Percentiles rank a stretch among this genome's conserved stretches.
Conservation (phyloP, 257 asterid species). For the Mentha longifolia region DNA sequence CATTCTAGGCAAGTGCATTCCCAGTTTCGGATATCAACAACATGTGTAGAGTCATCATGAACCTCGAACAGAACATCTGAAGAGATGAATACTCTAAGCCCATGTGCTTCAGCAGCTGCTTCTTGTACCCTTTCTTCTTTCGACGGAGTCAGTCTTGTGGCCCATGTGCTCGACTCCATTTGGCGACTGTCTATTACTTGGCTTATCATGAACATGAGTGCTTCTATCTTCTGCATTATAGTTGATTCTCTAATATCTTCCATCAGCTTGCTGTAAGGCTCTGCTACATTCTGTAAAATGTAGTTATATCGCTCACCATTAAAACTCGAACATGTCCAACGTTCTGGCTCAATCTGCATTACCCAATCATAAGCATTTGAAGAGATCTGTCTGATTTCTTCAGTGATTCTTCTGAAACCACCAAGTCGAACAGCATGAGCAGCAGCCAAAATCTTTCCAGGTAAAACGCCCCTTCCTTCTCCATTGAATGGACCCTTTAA, state of each 20-base stretch:
- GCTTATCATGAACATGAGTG: slow-evolving; percentile 55
- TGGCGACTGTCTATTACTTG: slow-evolving; percentile 58
- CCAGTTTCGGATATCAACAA: slow-evolving; percentile 64
- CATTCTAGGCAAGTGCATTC: slow-evolving; percentile 90
- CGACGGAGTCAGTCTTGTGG: slow-evolving; percentile 68
- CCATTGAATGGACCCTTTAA: slow-evolving; percentile 81
- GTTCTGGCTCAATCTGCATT: slow-evolving; percentile 64
- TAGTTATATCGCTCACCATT: slow-evolving; percentile 71
- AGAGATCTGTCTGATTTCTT: slow-evolving; percentile 73
- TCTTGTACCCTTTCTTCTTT: slow-evolving; percentile 63
- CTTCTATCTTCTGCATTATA: slow-evolving; percentile 82
- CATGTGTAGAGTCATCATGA: slow-evolving; percentile 82
- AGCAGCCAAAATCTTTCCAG: slow-evolving; percentile 67
- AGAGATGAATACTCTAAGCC: slow-evolving; percentile 70
- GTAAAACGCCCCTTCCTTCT: slow-evolving; percentile 79
- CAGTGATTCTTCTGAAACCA: slow-evolving; percentile 58
- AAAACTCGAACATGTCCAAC: slow-evolving; percentile 66
- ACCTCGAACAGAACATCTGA: slow-evolving; percentile 81
- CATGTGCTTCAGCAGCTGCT: slow-evolving; percentile 55
- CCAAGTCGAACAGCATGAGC: slow-evolving; percentile 69
- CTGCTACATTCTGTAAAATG: slow-evolving; percentile 65
- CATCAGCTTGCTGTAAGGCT: slow-evolving; percentile 63
- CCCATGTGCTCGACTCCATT: slow-evolving; percentile 56
- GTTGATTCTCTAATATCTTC: slow-evolving; percentile 72
- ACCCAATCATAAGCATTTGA: slow-evolving; percentile 72